These are phyloP conservation scores for Hibiscus trionum DNA, from an alignment of 345 rosid species.

Conservation along the genomic window DNA sequence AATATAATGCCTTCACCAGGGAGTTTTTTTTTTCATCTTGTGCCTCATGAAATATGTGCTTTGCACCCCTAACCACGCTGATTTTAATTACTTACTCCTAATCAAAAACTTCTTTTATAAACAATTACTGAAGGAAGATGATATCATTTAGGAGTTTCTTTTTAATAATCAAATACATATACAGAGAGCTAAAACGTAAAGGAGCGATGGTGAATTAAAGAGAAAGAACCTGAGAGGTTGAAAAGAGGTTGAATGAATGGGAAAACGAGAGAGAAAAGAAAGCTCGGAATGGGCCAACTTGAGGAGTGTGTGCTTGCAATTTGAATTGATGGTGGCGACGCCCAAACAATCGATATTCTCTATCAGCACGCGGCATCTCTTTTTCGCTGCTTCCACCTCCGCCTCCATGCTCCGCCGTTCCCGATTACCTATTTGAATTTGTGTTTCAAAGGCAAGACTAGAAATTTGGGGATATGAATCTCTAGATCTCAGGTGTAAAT, in stretches of 20 bases:
- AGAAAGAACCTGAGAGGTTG: slow-evolving; percentile 43
- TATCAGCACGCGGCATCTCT: slow-evolving; percentile 43
- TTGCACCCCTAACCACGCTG: not conserved
- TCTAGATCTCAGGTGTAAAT: too few relatives aligned
- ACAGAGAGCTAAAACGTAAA: not conserved
- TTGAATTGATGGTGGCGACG: slow-evolving; percentile 18
- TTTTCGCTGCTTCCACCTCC: slow-evolving; percentile 36
- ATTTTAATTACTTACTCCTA: not conserved
- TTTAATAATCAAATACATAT: not conserved
- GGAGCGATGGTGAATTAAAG: not conserved
- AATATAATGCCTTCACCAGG: not conserved
- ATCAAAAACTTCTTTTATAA: not conserved
- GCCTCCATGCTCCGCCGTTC: slow-evolving; percentile 5
- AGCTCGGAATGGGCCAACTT: slow-evolving; percentile 68
- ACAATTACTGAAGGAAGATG: not conserved
- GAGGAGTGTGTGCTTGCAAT: slow-evolving; percentile 56
- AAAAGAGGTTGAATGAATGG: slow-evolving; percentile 15
- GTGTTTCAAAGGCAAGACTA: too few relatives aligned
- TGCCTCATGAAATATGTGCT: not conserved
- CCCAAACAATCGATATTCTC: slow-evolving; percentile 28
- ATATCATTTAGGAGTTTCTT: not conserved
- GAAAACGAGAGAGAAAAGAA: slow-evolving; percentile 50
- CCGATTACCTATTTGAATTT: not conserved
- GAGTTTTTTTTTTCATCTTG: not conserved
- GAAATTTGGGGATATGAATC: too few relatives aligned